phyloP scores from a whole-genome alignment of 306 rosid genomes.

The Gynostemma pentaphyllum region DNA sequence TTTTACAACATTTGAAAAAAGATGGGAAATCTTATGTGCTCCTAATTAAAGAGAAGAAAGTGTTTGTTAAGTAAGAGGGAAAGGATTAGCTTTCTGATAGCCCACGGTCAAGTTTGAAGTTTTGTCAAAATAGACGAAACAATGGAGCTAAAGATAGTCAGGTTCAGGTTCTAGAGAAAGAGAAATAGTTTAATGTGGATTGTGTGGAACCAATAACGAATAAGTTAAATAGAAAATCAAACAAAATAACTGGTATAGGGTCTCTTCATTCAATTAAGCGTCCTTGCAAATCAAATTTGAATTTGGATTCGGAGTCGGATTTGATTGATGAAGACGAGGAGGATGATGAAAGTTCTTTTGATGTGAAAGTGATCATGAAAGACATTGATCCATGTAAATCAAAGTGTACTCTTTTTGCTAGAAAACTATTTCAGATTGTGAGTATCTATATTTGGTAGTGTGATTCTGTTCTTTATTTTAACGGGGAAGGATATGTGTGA shows the following conservation, averaged over 20 bases:
- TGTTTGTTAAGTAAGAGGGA: constrained; percentile 18
- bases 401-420: constrained; percentile 16
- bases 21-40: constrained; percentile 24
- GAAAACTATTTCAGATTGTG: constrained; percentile 1
- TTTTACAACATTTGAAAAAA: constrained; percentile 22
- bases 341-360: constrained; percentile 19
- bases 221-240: neutral
- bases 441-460: neutral
- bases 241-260: neutral
- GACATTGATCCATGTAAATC: constrained; percentile 20
- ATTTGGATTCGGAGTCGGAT: too few species aligned
- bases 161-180: neutral
- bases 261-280: neutral
- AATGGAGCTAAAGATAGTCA: neutral
- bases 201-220: neutral
- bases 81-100: neutral
- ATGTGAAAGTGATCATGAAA: constrained; percentile 22
- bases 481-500: neutral
- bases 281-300: neutral
- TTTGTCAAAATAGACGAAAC: constrained; percentile 5
- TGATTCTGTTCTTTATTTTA: neutral
- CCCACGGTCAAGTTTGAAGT: neutral
- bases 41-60: constrained; percentile 6
- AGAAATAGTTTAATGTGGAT: constrained; percentile 6
- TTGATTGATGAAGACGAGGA: constrained; percentile 20